A percentile compares a stretch with the other conserved stretches of the same genome.
Evolutionary conservation across 306 rosid genomes (phyloP).

Genomic region (Medicago arabica): DNA sequence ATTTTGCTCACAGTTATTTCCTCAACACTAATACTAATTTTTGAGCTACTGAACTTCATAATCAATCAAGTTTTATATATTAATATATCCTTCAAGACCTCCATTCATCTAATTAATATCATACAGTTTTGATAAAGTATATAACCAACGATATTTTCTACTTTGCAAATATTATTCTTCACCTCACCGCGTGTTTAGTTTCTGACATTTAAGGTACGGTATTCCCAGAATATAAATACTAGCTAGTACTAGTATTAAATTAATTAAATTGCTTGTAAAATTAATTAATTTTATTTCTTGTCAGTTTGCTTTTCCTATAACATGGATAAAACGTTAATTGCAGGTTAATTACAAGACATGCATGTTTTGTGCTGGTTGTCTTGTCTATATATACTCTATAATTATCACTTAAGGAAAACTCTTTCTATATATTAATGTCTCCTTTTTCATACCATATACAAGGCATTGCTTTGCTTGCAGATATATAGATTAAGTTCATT

Average conservation of each 20-base stretch:
- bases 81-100: too few species aligned
- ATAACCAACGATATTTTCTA: neutral
- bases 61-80: neutral
- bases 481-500: constrained; percentile 12
- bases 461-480: constrained; percentile 34
- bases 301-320: neutral
- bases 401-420: neutral
- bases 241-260: neutral
- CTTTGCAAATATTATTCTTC: constrained; percentile 10
- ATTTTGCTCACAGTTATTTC: neutral
- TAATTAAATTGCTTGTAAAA: neutral
- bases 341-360: constrained; percentile 16
- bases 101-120: too few species aligned
- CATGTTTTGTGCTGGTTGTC: neutral
- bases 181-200: constrained; percentile 18
- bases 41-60: neutral
- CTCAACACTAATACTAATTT: too few species aligned
- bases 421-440: constrained; percentile 4
- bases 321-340: constrained; percentile 17
- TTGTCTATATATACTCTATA: neutral
- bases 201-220: constrained; percentile 33
- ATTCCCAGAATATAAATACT: neutral
- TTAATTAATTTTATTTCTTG: neutral
- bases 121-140: too few species aligned
- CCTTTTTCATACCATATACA: constrained; percentile 2